These are phyloP conservation scores for Fraxinus sp. DNA, from an alignment of 305 asterid genomes.

Conservation along the genomic window DNA sequence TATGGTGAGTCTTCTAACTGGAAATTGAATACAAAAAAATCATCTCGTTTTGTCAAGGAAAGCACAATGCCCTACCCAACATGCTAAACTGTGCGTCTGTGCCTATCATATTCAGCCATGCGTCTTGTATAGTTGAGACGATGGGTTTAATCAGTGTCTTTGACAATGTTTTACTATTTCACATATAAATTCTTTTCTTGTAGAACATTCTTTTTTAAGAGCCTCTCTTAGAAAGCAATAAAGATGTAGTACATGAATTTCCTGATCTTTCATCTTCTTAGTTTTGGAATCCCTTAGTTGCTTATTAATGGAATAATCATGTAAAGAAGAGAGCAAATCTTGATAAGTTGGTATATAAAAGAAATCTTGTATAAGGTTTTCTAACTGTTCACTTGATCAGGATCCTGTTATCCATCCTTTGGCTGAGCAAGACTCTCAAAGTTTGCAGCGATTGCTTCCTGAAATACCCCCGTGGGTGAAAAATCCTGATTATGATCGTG, in stretches of 20 bases:
- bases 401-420: constrained; percentile 77
- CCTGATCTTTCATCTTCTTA: background rate
- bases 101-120: background rate
- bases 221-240: background rate
- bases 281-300: constrained; percentile 1
- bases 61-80: background rate
- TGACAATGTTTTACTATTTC: background rate
- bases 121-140: background rate
- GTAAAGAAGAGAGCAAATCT: background rate
- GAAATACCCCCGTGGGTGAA: constrained; percentile 96
- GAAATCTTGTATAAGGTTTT: constrained; percentile 12
- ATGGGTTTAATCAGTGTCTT: background rate
- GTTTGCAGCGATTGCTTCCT: constrained; percentile 66
- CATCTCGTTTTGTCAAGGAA: background rate
- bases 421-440: constrained; percentile 69
- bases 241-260: background rate
- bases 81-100: background rate
- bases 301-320: constrained; percentile 14
- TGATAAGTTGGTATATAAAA: background rate
- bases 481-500: constrained; percentile 94
- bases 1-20: background rate
- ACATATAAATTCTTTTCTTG: background rate
- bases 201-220: background rate
- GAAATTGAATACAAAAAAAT: background rate
- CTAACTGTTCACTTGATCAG: constrained; percentile 47